Evolutionary conservation across 306 rosid genomes (phyloP), one percentile per base, ranked within the genome.

Genomic region (Quercus variabilis): DNA sequence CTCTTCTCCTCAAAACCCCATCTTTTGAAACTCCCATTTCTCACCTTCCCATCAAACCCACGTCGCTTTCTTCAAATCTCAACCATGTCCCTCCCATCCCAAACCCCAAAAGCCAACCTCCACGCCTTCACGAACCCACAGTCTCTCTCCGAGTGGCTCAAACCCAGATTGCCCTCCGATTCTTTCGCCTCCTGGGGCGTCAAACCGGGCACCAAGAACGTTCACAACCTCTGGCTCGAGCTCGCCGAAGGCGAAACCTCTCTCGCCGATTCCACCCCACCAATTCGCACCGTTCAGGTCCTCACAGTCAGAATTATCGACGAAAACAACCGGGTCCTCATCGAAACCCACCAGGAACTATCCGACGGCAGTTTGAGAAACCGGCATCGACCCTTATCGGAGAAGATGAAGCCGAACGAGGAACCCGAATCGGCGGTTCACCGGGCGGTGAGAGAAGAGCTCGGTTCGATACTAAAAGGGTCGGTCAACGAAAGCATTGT

Each of bases 171-270:
- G 19, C 92, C 92, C 41, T 86, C 97, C 55, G 97, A 95, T 5
- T 91, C 91, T 0, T 89, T 95, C 28, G 98, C 99, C 57, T 84
- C 99, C 0, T 95, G 99, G 98, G 99, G 99, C 5, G 90, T 93
- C 10, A 90, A 86, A 10, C 94, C 98, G 5, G 99, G 97, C 14
- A 92, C 99, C 59, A 95, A 95, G 54, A 95, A 95, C 90, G 89
- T 93, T 30, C 97, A 95, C 83, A 95, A 95, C 73, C 99, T 95
- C 83, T 95, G 99, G 98, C 92, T 95, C 77, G 99, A 95, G 76
- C 85, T 95, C 68, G 55, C 97, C 1, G 88, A 92, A 31, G 98
- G 99, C 1, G 99, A 95, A 74, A 92, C 94, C 80, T 88, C 92
- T 28, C 86, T 95, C 19, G 90, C 83, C 26, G 97, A 95, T 6